Evolutionary conservation across 1,284 basidiomycete species (phyloP), one percentile per base, ranked within the genome.

Genomic region (Ceratobasidium sp.): DNA sequence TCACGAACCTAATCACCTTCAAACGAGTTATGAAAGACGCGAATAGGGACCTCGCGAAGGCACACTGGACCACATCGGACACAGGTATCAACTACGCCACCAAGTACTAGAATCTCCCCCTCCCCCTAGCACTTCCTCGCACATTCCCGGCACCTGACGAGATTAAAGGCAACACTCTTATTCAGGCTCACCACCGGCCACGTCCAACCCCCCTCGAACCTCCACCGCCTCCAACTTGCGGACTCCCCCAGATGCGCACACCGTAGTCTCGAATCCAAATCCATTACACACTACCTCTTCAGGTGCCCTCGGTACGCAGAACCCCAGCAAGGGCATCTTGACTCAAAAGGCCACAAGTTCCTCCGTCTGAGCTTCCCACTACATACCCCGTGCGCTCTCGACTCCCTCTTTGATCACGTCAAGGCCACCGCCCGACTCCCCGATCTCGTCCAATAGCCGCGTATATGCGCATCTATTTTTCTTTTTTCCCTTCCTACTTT

Each of bases 171-270:
- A 11, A 60, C 58, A 11, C 42, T 60, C 16, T 44, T 60, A 1
- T 60, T 47, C 27, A 21, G 58, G 5, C 58, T 60, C 14, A 49
- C 36, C 46, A 27, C 58, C 1, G 58, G 58, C n/a, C 58, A 60
- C 13, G 58, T 49, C 44, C 42, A 47, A n/a, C 58, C 49, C 58
- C 23, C n/a, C 7, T 1, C 21, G 14, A 42, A 60, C 30, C 27
- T 60, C 11, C 16, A 49, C 30, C 42, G 58, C 1, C 6, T 60
- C 2, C 27, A 44, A 30, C 2, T 30, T 1, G 58, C 21, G 1
- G 27, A 60, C 44, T 30, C 58, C 23, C 44, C 44, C 7, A 8
- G 5, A 4, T 60, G 44, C 44, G 41, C 19, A 13, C 42, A 49
- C n/a, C 49, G 44, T 23, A 13, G 29, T 11, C 2, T 2, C 4